A percentile compares a stretch with the other conserved stretches of the same genome.
Conservation (phyloP, 2,329 filamentous ascomycete genomes). For the Phialocephala subalpina region DNA sequence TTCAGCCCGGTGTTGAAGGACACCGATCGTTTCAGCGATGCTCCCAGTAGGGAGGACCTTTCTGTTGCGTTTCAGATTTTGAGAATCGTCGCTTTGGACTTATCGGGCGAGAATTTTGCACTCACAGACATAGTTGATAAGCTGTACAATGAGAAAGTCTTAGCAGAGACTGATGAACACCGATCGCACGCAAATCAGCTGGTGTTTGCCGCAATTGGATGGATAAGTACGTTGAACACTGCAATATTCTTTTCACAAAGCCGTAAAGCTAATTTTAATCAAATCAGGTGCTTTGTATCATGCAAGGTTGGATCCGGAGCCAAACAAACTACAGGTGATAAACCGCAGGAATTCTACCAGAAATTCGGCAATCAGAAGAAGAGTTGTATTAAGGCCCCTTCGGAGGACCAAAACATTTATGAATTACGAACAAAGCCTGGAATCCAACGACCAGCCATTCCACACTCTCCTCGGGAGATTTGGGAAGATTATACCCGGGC, state of each 20-base stretch:
- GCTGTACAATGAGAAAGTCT: conserved; percentile 14
- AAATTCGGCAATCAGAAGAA: no score
- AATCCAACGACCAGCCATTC: background rate
- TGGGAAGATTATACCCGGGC: background rate
- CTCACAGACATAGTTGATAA: conserved; percentile 19
- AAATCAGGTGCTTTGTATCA: conserved; percentile 13
- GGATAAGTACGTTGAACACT: conserved; percentile 18
- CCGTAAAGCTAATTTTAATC: conserved; percentile 2
- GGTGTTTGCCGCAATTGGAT: conserved; percentile 22
- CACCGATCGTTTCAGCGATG: background rate
- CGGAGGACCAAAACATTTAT: background rate
- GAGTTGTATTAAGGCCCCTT: no score
- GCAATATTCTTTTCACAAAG: background rate
- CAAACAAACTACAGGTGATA: conserved; percentile 20
- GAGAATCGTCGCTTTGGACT: background rate
- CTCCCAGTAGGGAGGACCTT: background rate
- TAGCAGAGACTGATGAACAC: conserved; percentile 21
- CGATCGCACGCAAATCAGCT: conserved; percentile 21
- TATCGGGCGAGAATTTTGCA: conserved; percentile 7
- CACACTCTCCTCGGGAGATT: background rate
- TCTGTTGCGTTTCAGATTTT: background rate
- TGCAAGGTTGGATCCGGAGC: conserved; percentile 11
- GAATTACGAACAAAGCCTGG: background rate
- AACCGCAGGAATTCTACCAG: background rate
- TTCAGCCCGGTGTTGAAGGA: background rate